Evolutionary conservation across 1,139 yeast genomes (phyloP).

Genomic region (Kluyveromyces sp.): DNA sequence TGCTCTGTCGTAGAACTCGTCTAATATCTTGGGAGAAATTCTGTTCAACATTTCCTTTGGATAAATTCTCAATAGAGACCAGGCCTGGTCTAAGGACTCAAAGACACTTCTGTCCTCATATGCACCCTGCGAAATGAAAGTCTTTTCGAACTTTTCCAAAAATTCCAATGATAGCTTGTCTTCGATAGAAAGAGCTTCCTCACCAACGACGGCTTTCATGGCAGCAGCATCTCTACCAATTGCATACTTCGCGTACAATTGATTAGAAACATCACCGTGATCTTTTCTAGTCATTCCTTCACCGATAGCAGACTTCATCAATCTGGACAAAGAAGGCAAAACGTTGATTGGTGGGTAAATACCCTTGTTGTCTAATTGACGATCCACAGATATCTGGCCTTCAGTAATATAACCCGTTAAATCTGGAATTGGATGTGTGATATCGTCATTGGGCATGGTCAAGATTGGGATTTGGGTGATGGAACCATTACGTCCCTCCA

Average conservation of each 20-base stretch:
- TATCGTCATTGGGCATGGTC: conserved; percentile 99
- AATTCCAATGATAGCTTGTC: conserved; percentile 95
- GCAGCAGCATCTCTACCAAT: conserved; percentile 99
- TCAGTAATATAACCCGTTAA: conserved; percentile 98
- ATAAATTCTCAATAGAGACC: conserved; percentile 95
- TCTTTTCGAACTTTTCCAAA: conserved; percentile 94
- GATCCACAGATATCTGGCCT: conserved; percentile 95
- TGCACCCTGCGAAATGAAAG: conserved; percentile 91
- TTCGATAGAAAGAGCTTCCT: conserved; percentile 95
- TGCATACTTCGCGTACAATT: conserved; percentile 96
- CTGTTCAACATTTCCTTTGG: conserved; percentile 98
- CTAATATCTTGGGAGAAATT: conserved; percentile 93
- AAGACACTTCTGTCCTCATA: conserved; percentile 91
- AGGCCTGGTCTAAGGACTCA: conserved; percentile 94
- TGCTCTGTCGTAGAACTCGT: conserved; percentile 90
- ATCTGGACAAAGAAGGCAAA: conserved; percentile 91
- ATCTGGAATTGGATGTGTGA: conserved; percentile 99
- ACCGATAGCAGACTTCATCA: conserved; percentile 99
- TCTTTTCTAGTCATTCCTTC: conserved; percentile 99
- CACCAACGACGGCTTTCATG: conserved; percentile 99
- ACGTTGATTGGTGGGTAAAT: conserved; percentile 98
- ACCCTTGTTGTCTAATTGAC: conserved; percentile 94
- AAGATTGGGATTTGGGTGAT: conserved; percentile 97
- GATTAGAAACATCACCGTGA: conserved; percentile 98
- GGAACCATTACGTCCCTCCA: conserved; percentile 98